Evolutionary conservation across 2,329 filamentous ascomycete species (phyloP).

Genomic region (Zymoseptoria crescenta): DNA sequence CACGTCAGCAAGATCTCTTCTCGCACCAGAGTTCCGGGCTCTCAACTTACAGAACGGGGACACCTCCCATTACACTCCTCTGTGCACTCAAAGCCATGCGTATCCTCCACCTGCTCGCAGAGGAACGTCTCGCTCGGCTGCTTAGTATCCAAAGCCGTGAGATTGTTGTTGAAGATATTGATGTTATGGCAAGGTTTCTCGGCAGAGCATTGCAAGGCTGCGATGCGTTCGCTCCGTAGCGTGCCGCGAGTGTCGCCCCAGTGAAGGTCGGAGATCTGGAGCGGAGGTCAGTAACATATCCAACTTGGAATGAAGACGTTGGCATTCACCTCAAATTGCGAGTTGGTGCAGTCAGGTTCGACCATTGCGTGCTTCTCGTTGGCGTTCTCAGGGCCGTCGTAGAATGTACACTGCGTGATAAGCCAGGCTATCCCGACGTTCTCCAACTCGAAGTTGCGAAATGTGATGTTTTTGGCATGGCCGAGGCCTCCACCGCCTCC

Average conservation of each 20-base stretch:
- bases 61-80: background rate
- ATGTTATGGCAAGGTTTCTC: conserved; percentile 23
- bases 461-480: conserved; percentile 31
- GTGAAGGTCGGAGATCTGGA: conserved; percentile 33
- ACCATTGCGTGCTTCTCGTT: conserved; percentile 32
- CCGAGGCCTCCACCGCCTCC: conserved; percentile 51
- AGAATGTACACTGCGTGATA: conserved; percentile 26
- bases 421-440: conserved; percentile 17
- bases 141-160: conserved; percentile 3
- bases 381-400: conserved; percentile 20
- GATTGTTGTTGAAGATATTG: conserved; percentile 6
- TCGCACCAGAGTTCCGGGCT: background rate
- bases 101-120: conserved; percentile 10
- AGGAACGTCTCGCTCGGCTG: conserved; percentile 1
- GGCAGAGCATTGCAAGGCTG: conserved; percentile 24
- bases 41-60: background rate
- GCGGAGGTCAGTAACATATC: conserved; percentile 10
- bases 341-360: background rate
- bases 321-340: background rate
- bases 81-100: conserved; percentile 9
- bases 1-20: background rate
- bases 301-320: background rate
- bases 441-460: conserved; percentile 27
- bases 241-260: conserved; percentile 28
- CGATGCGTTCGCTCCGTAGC: conserved; percentile 9